Percentiles rank a stretch among this genome's conserved stretches.
Conservation (phyloP, 352 stramenopile genomes). For the Pythium grandisporangium region DNA sequence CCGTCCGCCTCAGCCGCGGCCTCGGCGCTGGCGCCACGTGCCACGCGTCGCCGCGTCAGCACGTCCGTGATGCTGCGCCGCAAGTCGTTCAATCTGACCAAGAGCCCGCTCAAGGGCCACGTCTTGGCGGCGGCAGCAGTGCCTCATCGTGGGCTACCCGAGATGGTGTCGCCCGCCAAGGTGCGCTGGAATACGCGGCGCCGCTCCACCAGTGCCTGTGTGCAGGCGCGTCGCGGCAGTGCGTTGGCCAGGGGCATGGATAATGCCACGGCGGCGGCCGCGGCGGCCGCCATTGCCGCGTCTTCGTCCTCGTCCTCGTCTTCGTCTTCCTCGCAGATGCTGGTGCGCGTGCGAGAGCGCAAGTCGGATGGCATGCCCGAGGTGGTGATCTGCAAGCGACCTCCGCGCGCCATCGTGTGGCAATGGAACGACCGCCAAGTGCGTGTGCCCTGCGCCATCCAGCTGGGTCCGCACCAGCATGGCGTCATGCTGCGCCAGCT, state of each 20-base stretch:
- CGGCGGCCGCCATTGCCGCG: slow-evolving; percentile 1
- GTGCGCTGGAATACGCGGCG: slow-evolving; percentile 23
- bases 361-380: slow-evolving; percentile 37
- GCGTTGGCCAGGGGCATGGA: slow-evolving; percentile 2
- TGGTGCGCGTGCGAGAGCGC: slow-evolving; percentile 43
- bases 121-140: slow-evolving; percentile 1
- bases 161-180: neutral
- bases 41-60: slow-evolving; percentile 16
- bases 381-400: slow-evolving; percentile 54
- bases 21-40: neutral
- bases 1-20: neutral
- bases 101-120: slow-evolving; percentile 30
- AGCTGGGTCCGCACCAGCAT: slow-evolving; percentile 65
- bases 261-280: slow-evolving; percentile 2
- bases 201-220: slow-evolving; percentile 48
- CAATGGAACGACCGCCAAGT: slow-evolving; percentile 54
- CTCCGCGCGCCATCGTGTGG: slow-evolving; percentile 36
- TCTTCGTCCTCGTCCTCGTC: slow-evolving; percentile 5
- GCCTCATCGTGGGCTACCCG: neutral
- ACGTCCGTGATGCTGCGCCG: slow-evolving; percentile 23
- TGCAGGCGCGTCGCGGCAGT: slow-evolving; percentile 5
- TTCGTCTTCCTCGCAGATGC: slow-evolving; percentile 27
- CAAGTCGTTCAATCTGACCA: slow-evolving; percentile 65
- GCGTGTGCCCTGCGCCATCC: slow-evolving; percentile 35
- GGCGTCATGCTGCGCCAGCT: slow-evolving; percentile 73